phyloP scores from a whole-genome alignment of 1,284 basidiomycete genomes.

The Entoloma clypeatum region DNA sequence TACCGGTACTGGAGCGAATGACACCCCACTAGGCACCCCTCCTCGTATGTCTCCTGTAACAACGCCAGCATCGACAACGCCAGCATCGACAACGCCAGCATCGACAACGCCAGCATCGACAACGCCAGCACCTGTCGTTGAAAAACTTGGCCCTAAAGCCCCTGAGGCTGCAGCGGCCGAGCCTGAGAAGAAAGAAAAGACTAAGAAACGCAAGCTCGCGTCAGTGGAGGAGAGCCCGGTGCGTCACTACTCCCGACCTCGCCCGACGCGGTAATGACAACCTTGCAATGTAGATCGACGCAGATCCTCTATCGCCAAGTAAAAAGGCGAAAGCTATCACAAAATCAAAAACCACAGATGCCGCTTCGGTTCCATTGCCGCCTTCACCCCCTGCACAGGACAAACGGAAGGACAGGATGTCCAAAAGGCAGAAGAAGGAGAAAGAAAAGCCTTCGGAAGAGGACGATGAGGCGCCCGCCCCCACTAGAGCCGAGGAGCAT shows the following conservation, averaged over 20 bases:
- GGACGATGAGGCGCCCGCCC: conserved; percentile 23
- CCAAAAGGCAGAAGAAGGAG: conserved; percentile 18
- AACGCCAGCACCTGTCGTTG: conserved; percentile 2
- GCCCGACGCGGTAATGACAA: neutral
- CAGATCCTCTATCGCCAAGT: conserved; percentile 13
- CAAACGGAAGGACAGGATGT: conserved; percentile 20
- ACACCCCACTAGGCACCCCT: conserved; percentile 63
- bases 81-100: conserved; percentile 9
- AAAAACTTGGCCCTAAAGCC: neutral
- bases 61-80: conserved; percentile 18
- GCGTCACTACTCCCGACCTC: conserved; percentile 9
- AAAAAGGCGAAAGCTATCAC: conserved; percentile 19
- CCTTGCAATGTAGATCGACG: neutral
- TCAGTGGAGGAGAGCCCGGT: conserved; percentile 21
- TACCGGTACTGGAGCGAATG: conserved; percentile 61
- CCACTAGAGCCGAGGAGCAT: conserved; percentile 19
- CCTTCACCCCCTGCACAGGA: conserved; percentile 4
- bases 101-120: conserved; percentile 3
- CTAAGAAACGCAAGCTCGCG: conserved; percentile 28
- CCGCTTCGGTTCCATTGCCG: conserved; percentile 6
- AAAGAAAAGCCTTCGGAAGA: conserved; percentile 17
- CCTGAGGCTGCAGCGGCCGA: neutral
- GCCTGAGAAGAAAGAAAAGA: conserved; percentile 31
- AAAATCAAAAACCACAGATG: conserved; percentile 6
- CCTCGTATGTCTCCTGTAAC: conserved; percentile 43